These are phyloP conservation scores for Westerdykella ornata DNA, from an alignment of 2,329 filamentous ascomycete species.

Conservation along the genomic window DNA sequence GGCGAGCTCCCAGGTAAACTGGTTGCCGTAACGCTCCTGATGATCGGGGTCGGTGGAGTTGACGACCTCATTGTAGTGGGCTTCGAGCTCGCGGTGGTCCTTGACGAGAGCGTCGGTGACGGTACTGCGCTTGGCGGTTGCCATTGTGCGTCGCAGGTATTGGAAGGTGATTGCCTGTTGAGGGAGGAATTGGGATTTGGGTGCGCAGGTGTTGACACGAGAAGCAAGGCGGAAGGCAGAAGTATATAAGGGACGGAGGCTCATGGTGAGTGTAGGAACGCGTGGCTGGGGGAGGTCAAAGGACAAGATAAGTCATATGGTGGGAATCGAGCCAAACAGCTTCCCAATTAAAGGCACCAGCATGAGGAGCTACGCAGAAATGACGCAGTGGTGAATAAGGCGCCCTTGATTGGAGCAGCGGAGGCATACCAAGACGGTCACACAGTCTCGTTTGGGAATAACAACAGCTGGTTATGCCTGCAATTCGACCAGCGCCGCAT, in stretches of 20 bases:
- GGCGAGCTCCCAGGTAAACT: slow-evolving; percentile 49
- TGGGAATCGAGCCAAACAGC: no score
- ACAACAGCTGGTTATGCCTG: no score
- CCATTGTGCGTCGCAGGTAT: not conserved
- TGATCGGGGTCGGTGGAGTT: slow-evolving; percentile 39
- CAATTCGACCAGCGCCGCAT: no score
- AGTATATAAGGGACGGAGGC: not conserved
- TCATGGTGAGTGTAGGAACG: not conserved
- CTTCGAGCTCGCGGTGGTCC: slow-evolving; percentile 40
- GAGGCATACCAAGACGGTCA: no score
- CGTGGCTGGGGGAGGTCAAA: not conserved
- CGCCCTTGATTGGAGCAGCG: no score
- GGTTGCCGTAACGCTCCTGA: slow-evolving; percentile 44
- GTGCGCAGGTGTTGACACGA: not conserved
- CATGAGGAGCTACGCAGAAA: no score
- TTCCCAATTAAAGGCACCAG: no score
- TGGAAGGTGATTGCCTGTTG: not conserved
- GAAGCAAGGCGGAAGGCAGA: not conserved
- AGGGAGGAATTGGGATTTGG: not conserved
- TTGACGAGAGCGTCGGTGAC: slow-evolving; percentile 36
- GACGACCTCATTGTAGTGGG: slow-evolving; percentile 42
- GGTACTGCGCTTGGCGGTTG: slow-evolving; percentile 1
- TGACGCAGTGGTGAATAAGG: no score
- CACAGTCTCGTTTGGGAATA: no score
- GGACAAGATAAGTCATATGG: no score